Conservation (phyloP, 371 early-diverging fungal species). For the Saksenaea oblongispora region DNA sequence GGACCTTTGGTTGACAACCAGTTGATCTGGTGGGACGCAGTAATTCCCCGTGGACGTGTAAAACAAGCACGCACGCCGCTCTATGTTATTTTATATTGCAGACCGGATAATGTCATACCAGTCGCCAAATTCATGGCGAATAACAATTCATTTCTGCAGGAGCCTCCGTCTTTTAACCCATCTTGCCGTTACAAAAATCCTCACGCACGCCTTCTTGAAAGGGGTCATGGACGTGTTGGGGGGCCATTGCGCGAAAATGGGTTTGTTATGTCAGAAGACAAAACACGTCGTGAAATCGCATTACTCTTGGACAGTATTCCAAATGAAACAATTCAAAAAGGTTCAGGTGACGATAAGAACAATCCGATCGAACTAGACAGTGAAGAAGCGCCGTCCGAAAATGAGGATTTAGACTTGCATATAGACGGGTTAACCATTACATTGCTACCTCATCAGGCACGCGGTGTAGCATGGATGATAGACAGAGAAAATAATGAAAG, state of each 20-base stretch:
- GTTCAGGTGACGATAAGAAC: neutral
- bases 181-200: slow-evolving; percentile 36
- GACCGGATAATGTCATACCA: slow-evolving; percentile 12
- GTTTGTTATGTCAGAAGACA: slow-evolving; percentile 5
- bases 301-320: slow-evolving; percentile 43
- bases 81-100: slow-evolving; percentile 43
- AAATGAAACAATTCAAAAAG: slow-evolving; percentile 14
- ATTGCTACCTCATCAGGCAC: slow-evolving; percentile 42
- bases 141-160: slow-evolving; percentile 18
- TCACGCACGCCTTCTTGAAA: slow-evolving; percentile 7
- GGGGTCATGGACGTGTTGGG: neutral
- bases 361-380: neutral
- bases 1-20: slow-evolving; percentile 41
- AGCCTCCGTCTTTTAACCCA: slow-evolving; percentile 45
- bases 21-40: slow-evolving; percentile 49
- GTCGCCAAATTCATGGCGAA: slow-evolving; percentile 21
- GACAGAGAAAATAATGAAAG: slow-evolving; percentile 44
- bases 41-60: slow-evolving; percentile 43
- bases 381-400: slow-evolving; percentile 8
- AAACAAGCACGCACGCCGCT: slow-evolving; percentile 36
- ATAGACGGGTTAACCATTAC: slow-evolving; percentile 36
- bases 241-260: neutral
- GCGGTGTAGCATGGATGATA: slow-evolving; percentile 51
- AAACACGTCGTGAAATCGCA: slow-evolving; percentile 37
- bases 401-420: slow-evolving; percentile 17